Evolutionary conservation across 2,329 filamentous ascomycete genomes (phyloP), one percentile per base, ranked within the genome.

Genomic region (Cercospora zeina): DNA sequence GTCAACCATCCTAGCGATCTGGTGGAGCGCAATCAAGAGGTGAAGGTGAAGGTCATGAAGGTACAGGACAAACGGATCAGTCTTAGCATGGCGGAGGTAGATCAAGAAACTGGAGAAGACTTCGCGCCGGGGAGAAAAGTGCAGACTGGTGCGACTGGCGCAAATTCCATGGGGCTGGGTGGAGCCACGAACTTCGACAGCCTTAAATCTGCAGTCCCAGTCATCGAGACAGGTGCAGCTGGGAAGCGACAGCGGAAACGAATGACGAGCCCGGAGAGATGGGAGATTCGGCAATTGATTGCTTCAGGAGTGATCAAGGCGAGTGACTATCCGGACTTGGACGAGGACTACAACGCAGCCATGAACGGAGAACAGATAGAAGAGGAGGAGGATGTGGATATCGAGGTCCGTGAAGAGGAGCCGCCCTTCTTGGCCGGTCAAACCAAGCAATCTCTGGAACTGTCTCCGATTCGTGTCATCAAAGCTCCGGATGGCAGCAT

Each of bases 401-500:
- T 99, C 66, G 95, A 99, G 76, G 90, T 99, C 31, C 86, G 89
- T 68, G 95, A 99, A 65, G 95, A 99, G 70, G 95, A 99, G 72
- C 96, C 95, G 0, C 95, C 95, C 0, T 99, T 99, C 80, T 77
- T 99, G 65, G 90, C 91, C 14, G 95, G 95, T 4, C 96, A 99
- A 75, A 99, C 95, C 0, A 97, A 97, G 73, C 93, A 96, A 73
- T 96, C 92, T 9, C 82, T 99, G 8, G 95, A 99, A 72, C 79
- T 99, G 3, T 97, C 93, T 1, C 95, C 95, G 0, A 99, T 99
- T 65, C 85, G 96, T 67, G 93, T 99, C 21, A 91, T 99, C 70
- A 97, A 97, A 77, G 95, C 95, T 1, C 96, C 95, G 0, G 95
- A 99, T 76, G 95, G 95, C n/a, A 97, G 93, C 3, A 87, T 99